A percentile compares a stretch with the other conserved stretches of the same genome.
These are phyloP conservation scores for Rhizoclosmatium sp. DNA, from an alignment of 192 early-diverging fungal species.

Conservation along the genomic window DNA sequence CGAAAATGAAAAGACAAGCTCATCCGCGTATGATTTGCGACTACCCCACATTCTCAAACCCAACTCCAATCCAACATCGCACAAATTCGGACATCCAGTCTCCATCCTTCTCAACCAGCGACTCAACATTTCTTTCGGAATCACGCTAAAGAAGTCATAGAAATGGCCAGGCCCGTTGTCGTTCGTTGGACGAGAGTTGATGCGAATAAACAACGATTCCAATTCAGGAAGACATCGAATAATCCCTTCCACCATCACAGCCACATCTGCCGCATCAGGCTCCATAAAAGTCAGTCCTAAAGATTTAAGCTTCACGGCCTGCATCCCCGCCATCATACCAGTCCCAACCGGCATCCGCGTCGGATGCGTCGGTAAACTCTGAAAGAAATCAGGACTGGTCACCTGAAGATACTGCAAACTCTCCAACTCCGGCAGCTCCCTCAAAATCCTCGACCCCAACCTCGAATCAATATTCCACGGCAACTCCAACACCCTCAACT, in stretches of 20 bases:
- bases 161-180: slow-evolving; percentile 20
- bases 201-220: slow-evolving; percentile 29
- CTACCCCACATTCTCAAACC: slow-evolving; percentile 35
- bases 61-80: slow-evolving; percentile 20
- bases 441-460: slow-evolving; percentile 6
- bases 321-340: background rate
- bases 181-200: slow-evolving; percentile 32
- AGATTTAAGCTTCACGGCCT: background rate
- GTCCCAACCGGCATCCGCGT: slow-evolving; percentile 14
- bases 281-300: slow-evolving; percentile 45
- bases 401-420: slow-evolving; percentile 45
- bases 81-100: slow-evolving; percentile 13
- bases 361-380: slow-evolving; percentile 34
- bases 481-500: slow-evolving; percentile 27
- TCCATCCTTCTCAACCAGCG: slow-evolving; percentile 40
- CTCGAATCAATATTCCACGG: slow-evolving; percentile 37
- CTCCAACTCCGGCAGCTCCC: background rate
- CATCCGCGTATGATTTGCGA: slow-evolving; percentile 35
- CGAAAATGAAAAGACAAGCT: slow-evolving; percentile 26
- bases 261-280: slow-evolving; percentile 42
- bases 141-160: slow-evolving; percentile 44
- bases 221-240: slow-evolving; percentile 44
- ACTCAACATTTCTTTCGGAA: slow-evolving; percentile 35
- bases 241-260: slow-evolving; percentile 47
- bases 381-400: slow-evolving; percentile 44